Evolutionary conservation across 176 grass and related monocot genomes (phyloP), one percentile per base, ranked within the genome.

Genomic region (Bothriochloa decipiens): DNA sequence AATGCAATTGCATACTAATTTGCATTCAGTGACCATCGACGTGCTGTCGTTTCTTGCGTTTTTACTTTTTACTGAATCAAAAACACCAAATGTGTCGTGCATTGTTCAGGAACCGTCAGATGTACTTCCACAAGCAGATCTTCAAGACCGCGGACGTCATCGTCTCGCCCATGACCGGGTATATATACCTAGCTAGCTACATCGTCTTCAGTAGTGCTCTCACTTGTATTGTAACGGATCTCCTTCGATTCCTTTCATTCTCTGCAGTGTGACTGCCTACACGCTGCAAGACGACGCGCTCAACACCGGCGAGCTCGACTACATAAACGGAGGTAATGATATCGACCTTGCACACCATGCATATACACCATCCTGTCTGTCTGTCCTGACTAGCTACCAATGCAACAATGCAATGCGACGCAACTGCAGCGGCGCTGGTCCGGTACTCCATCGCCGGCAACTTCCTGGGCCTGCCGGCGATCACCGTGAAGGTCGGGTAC

Each of bases 131-230:
- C 74, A 96, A 88, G 55, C 62, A 99, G 72, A 99, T 99, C 58
- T 99, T 99, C 79, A 91, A 94, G 89, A 77, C 23, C 22, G 97
- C 97, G 22, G 93, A 99, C 79, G 97, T 94, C 35, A 99, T 96
- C 42, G 97, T 99, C 70, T 96, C 97, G 46, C 97, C 97, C 3
- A 99, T 94, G 85, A 99, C 90, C 5, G 97, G 97, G 97, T 99
- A 15, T 32, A 32, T 99, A 15, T 32, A 32, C 29, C 29, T 32
- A 32, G 29, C 29, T 32, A 32, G 29, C 29, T 32, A 32, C 29
- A 32, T 32, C 29, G 29, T 32, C 29, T 32, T 32, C 29, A 32
- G 29, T 32, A 32, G 29, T 32, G 29, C 29, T 32, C 2, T 32
- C 29, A 32, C 29, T 32, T 32, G 29, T 32, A 32, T 32, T 32